phyloP scores from a whole-genome alignment of 1,284 basidiomycete genomes.

The Pyrrhoderma lamaoense region DNA sequence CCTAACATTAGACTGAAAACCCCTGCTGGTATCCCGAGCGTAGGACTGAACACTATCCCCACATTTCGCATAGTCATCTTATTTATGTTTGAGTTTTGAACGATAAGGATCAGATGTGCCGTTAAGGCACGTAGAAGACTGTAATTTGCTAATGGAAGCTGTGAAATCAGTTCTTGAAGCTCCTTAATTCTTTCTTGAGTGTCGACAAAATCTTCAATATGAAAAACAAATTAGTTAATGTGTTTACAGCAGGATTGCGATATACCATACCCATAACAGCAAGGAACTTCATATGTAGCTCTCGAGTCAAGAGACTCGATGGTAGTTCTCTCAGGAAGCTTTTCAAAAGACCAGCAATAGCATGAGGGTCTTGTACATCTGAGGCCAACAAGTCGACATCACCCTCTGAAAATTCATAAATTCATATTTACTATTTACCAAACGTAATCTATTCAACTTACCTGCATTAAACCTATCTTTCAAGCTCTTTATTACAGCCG shows the following conservation, averaged over 20 bases:
- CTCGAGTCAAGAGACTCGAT: conserved; percentile 84
- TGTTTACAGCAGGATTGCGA: conserved; percentile 7
- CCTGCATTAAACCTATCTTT: conserved; percentile 90
- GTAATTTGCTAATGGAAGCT: conserved; percentile 89
- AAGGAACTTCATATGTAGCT: conserved; percentile 82
- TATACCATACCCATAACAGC: conserved; percentile 76
- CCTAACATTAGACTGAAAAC: conserved; percentile 90
- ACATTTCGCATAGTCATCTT: conserved; percentile 99
- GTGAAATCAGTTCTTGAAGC: conserved; percentile 78
- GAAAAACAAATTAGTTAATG: conserved; percentile 9
- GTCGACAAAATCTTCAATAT: conserved; percentile 70
- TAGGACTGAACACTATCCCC: conserved; percentile 96
- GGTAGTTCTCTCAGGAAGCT: conserved; percentile 87
- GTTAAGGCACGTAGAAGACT: conserved; percentile 87
- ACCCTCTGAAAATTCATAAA: conserved; percentile 54
- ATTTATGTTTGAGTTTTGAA: conserved; percentile 84
- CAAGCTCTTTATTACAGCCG: conserved; percentile 88
- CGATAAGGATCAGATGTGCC: conserved; percentile 93
- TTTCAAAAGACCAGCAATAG: conserved; percentile 89
- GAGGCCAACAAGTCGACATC: conserved; percentile 85
- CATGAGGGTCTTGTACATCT: conserved; percentile 93
- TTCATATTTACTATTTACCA: neutral
- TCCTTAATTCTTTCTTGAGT: conserved; percentile 83
- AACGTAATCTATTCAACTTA: conserved; percentile 29
- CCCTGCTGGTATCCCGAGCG: conserved; percentile 89